Conservation (phyloP, 768 basidiomycete genomes). For the Tephrocybe sp. region DNA sequence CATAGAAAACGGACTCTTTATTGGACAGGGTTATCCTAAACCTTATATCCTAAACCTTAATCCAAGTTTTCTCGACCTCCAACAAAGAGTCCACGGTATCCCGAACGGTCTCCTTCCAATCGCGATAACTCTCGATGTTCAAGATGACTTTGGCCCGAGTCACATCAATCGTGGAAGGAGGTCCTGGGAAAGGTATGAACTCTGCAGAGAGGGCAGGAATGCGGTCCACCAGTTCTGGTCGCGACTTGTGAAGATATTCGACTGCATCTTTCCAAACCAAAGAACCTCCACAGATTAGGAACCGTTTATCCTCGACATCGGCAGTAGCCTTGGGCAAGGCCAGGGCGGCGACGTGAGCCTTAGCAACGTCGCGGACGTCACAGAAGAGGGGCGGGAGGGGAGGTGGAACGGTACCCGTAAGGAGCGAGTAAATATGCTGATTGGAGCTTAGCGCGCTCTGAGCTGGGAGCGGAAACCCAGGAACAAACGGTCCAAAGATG, state of each 20-base stretch:
- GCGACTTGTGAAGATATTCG: slow-evolving; percentile 21
- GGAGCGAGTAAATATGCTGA: slow-evolving; percentile 23
- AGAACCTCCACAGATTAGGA: slow-evolving; percentile 24
- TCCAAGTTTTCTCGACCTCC: slow-evolving; percentile 18
- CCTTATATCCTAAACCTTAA: not conserved
- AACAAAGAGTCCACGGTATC: slow-evolving; percentile 15
- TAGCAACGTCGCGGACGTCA: slow-evolving; percentile 32
- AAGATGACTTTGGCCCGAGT: slow-evolving; percentile 14
- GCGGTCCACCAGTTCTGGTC: slow-evolving; percentile 24
- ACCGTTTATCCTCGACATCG: slow-evolving; percentile 28
- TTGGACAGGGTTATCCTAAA: too few relatives aligned
- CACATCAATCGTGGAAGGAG: slow-evolving; percentile 12
- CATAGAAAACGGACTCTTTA: too few relatives aligned
- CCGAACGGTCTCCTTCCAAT: slow-evolving; percentile 15
- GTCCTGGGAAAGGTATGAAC: slow-evolving; percentile 8
- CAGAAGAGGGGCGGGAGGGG: slow-evolving; percentile 20
- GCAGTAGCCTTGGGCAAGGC: slow-evolving; percentile 14
- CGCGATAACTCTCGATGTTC: slow-evolving; percentile 15
- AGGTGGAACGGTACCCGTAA: slow-evolving; percentile 22
- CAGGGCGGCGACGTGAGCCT: slow-evolving; percentile 29
- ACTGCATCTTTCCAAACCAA: slow-evolving; percentile 20
- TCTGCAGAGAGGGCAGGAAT: slow-evolving; percentile 12
- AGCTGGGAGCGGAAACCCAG: slow-evolving; percentile 17
- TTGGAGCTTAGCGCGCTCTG: slow-evolving; percentile 25
- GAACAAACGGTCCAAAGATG: slow-evolving; percentile 31